Evolutionary conservation across 352 stramenopile species (phyloP).

Genomic region (Globisporangium lucens): DNA sequence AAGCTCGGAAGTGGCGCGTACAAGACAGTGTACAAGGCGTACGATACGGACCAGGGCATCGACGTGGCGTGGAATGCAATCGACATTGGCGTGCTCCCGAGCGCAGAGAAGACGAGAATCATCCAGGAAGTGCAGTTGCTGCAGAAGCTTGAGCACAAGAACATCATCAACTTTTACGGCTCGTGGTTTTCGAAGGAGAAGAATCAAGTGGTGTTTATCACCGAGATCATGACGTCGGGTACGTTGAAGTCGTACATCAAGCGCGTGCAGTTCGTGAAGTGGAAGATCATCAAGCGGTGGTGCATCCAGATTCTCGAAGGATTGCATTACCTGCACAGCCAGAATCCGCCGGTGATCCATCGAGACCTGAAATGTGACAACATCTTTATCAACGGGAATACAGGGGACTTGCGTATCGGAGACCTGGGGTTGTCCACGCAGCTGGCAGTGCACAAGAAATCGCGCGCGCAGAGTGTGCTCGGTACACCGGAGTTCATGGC

Average conservation of each 20-base stretch:
- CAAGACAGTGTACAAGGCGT: slow-evolving; percentile 93
- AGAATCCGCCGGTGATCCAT: slow-evolving; percentile 90
- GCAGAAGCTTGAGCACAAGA: slow-evolving; percentile 97
- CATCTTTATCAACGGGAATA: slow-evolving; percentile 99
- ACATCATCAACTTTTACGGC: slow-evolving; percentile 99
- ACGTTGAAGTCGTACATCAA: slow-evolving; percentile 96
- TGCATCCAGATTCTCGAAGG: slow-evolving; percentile 97
- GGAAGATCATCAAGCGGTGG: slow-evolving; percentile 98
- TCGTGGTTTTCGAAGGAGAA: slow-evolving; percentile 98
- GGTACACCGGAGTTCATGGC: slow-evolving; percentile 99
- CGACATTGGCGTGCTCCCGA: slow-evolving; percentile 94
- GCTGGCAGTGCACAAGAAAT: slow-evolving; percentile 70
- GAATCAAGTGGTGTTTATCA: slow-evolving; percentile 99
- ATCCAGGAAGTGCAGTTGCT: slow-evolving; percentile 97
- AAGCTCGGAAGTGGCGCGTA: slow-evolving; percentile 82
- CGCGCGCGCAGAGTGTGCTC: slow-evolving; percentile 90
- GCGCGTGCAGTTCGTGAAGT: slow-evolving; percentile 97
- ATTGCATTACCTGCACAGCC: slow-evolving; percentile 90
- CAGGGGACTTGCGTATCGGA: slow-evolving; percentile 96
- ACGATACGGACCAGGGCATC: slow-evolving; percentile 98
- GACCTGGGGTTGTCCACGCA: slow-evolving; percentile 93
- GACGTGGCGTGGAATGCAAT: slow-evolving; percentile 99
- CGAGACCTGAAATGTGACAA: slow-evolving; percentile 95
- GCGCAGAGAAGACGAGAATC: slow-evolving; percentile 93
- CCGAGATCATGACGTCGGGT: slow-evolving; percentile 97